Evolutionary conservation across 108 stramenopile genomes (phyloP), one percentile per base, ranked within the genome.

Genomic region (Fistulifera pelliculosa): DNA sequence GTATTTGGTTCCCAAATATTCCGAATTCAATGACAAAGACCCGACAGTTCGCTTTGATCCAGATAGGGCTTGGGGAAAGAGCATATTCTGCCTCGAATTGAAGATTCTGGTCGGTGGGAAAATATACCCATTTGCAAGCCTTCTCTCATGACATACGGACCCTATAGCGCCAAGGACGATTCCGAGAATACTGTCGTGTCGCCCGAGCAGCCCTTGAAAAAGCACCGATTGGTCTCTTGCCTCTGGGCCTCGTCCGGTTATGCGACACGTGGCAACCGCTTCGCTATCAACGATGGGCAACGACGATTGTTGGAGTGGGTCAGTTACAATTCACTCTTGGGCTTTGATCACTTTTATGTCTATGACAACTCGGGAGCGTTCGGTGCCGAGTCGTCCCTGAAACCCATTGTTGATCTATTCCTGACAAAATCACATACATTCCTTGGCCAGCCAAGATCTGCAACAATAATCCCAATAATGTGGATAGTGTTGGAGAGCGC

Each of bases 351-450:
- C 47, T 68, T 93, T 31, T 89, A 85, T 54, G 62, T 92, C 4
- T 92, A 85, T 43, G 91, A 93, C 71, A 93, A 93, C 62, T 75
- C 70, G 18, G 81, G 71, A 13, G 91, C 91, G 23, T 80, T 78
- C 51, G n/a, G 27, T 17, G 15, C 14, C 17, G 66, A 77, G 44
- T 73, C 78, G 17, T 81, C 83, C 0, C 54, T 93, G 49, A 74
- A 83, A 26, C 73, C 81, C 26, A 54, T 87, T 16, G 74, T 75
- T 15, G 71, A 80, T 54, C 53, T 83, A 19, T 93, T 61, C 79
- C 80, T 2, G 79, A 61, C 24, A 62, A 84, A 48, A 83, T 86
- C 12, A 85, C 87, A 0, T 48, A 80, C 1, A 66, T 93, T 13
- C 66, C 75, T 40, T 93, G 91, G 91, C 87, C 85, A 7, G 66